phyloP scores from a whole-genome alignment of 768 basidiomycete species.

The Mycena vulgaris region DNA sequence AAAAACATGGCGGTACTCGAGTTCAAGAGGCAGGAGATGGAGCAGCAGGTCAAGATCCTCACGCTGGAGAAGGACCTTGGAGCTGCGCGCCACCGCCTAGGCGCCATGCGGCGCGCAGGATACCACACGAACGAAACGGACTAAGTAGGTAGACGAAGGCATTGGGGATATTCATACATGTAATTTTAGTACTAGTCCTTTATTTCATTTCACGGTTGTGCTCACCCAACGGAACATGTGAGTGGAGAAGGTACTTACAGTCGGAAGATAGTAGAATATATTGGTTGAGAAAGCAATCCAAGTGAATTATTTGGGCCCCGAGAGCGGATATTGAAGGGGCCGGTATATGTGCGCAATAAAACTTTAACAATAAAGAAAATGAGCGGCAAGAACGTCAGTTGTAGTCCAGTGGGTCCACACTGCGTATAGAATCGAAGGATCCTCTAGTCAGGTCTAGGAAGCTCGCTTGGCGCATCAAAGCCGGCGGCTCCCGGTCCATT shows the following conservation, averaged over 20 bases:
- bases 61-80: constrained; percentile 96
- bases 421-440: constrained; percentile 65
- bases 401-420: constrained; percentile 38
- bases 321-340: not conserved
- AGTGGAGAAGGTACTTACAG: not conserved
- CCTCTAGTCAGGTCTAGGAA: constrained; percentile 69
- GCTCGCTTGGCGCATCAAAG: constrained; percentile 51
- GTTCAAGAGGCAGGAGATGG: constrained; percentile 99
- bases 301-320: constrained; percentile 1
- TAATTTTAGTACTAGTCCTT: constrained; percentile 27
- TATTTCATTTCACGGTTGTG: constrained; percentile 18
- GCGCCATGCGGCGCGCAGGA: constrained; percentile 90
- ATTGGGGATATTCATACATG: constrained; percentile 38
- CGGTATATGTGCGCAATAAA: constrained; percentile 35
- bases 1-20: constrained; percentile 94
- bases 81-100: constrained; percentile 85
- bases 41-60: constrained; percentile 98
- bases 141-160: constrained; percentile 48
- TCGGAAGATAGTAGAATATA: not conserved
- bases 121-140: constrained; percentile 92
- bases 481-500: constrained; percentile 48
- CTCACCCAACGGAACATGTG: not conserved
- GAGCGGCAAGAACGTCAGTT: constrained; percentile 3
- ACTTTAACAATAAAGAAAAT: constrained; percentile 32
- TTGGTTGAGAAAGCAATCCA: not conserved